phyloP scores from a whole-genome alignment of 2,329 filamentous ascomycete genomes.

The Plenodomus tracheiphilus region DNA sequence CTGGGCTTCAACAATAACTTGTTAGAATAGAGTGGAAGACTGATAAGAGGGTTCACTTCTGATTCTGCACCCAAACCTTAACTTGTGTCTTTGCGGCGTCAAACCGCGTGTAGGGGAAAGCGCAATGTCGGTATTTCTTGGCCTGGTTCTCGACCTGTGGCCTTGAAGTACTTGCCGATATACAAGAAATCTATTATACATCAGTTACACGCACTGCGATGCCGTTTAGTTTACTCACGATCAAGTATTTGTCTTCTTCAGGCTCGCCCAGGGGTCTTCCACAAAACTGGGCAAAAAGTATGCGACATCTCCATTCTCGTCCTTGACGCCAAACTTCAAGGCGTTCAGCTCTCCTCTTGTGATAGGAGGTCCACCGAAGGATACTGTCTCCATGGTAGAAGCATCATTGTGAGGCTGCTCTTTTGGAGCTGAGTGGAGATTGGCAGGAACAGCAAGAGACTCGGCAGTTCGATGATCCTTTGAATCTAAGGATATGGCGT shows the following conservation, averaged over 20 bases:
- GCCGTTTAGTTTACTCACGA: not conserved
- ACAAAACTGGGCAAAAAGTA: slow-evolving; percentile 73
- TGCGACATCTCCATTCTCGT: slow-evolving; percentile 62
- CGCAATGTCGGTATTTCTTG: too few species aligned
- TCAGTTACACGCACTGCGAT: not conserved
- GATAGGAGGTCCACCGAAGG: slow-evolving; percentile 35
- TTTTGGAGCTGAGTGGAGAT: not conserved
- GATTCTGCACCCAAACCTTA: too few species aligned
- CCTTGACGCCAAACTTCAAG: slow-evolving; percentile 46
- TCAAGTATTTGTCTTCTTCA: slow-evolving; percentile 1
- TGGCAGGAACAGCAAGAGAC: slow-evolving; percentile 30
- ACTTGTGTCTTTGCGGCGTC: too few species aligned
- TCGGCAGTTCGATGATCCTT: slow-evolving; percentile 30
- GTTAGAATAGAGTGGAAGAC: too few species aligned
- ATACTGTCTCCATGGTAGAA: slow-evolving; percentile 19
- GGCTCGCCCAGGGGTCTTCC: slow-evolving; percentile 69
- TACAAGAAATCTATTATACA: too few species aligned
- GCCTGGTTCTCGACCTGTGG: too few species aligned
- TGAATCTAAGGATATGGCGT: slow-evolving; percentile 10
- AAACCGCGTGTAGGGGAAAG: too few species aligned
- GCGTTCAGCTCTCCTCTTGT: slow-evolving; percentile 38
- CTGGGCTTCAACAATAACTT: too few species aligned
- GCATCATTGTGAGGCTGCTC: slow-evolving; percentile 1
- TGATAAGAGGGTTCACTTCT: too few species aligned
- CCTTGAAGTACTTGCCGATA: too few species aligned